Conservation (phyloP, 2,329 filamentous ascomycete species). For the Paecilomyces sp. region DNA sequence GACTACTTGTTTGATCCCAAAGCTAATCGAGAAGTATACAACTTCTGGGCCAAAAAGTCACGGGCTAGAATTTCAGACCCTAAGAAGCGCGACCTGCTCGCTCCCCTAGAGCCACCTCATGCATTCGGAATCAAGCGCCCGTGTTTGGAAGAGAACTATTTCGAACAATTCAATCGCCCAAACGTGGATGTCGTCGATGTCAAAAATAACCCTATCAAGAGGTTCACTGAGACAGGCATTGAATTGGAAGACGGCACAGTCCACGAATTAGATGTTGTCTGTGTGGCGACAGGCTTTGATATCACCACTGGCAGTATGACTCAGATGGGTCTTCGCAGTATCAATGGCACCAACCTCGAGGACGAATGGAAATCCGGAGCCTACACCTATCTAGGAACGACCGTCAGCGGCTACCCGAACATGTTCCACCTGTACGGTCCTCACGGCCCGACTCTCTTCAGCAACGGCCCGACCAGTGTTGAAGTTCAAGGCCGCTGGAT, state of each 20-base stretch:
- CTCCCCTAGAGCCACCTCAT: conserved; percentile 47
- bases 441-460: conserved; percentile 50
- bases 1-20: conserved; percentile 41
- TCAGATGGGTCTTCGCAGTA: conserved; percentile 24
- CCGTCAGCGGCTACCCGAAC: conserved; percentile 37
- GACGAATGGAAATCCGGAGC: conserved; percentile 30
- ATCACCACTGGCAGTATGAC: conserved; percentile 30
- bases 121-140: conserved; percentile 49
- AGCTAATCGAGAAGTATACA: conserved; percentile 48
- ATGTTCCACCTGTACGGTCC: conserved; percentile 49
- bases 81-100: conserved; percentile 44
- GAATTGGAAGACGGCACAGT: conserved; percentile 27
- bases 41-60: conserved; percentile 50
- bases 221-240: conserved; percentile 35
- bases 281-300: conserved; percentile 37
- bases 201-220: conserved; percentile 34
- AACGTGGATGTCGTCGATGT: conserved; percentile 44
- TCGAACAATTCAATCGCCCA: conserved; percentile 41
- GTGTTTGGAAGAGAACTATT: conserved; percentile 44
- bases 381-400: conserved; percentile 35
- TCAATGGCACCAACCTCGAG: conserved; percentile 19
- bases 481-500: conserved; percentile 54
- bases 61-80: conserved; percentile 46
- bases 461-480: conserved; percentile 48
- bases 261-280: conserved; percentile 32